Evolutionary conservation across 768 basidiomycete genomes (phyloP), one percentile per base, ranked within the genome.

Genomic region (Lepiota venenata): DNA sequence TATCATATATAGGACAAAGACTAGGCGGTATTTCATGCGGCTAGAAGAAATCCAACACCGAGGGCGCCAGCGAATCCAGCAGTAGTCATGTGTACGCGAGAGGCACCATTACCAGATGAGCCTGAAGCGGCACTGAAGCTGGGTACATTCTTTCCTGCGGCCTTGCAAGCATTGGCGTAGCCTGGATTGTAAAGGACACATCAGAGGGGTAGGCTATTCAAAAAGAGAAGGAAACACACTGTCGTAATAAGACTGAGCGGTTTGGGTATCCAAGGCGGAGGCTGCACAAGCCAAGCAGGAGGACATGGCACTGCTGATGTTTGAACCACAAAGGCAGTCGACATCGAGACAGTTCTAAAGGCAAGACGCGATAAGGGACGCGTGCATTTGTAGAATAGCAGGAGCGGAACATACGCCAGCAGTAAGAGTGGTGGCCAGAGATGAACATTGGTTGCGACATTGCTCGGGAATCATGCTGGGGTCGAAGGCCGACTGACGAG

Each of bases 141-240:
- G 8, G 32, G 10, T 11, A 32, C 32, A 11, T 11, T 32, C 8
- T 32, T 32, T 3, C 32, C 32, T 2, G 32, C 45, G 16, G 52
- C 39, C 18, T 47, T 47, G 44, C 52, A 54, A 40, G 52, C 38
- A 15, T 39, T 20, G 18, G 45, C 10, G 16, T 54, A 54, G n/a
- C n/a, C 52, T 53, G 21, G 16, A 22, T 7, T 39, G 40, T n/a
- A 27, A 5, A 2, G 20, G 37, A 9, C 2, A 25, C 7, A 49
- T 39, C 18, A 20, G 47, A 14, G 18, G 3, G n/a, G 21, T 20
- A 2, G 2, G 7, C 1, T 18, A 11, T 35, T n/a, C 12, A 36
- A 18, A 7, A n/a, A 22, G 18, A 18, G 12, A 8, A n/a, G 38
- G 15, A 9, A 4, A 21, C 52, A n/a, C 22, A 54, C 52, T 29